phyloP scores from a whole-genome alignment of 176 grass and related monocot genomes.

The Juncus effusus region DNA sequence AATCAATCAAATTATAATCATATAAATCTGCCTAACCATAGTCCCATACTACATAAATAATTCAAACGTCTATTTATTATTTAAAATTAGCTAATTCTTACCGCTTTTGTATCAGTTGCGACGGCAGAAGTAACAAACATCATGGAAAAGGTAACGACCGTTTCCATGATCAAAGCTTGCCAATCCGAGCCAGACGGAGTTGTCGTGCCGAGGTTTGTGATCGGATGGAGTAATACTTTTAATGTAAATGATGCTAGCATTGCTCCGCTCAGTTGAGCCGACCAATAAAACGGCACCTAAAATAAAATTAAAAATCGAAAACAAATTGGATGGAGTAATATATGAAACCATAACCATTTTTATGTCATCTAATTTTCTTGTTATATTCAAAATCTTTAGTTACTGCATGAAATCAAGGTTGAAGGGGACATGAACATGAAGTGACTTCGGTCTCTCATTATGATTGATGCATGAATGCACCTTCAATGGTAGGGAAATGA shows the following conservation, averaged over 20 bases:
- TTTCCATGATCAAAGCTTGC: conserved; percentile 75
- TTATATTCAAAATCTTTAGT: too few relatives aligned
- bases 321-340: too few relatives aligned
- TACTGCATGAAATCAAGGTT: too few relatives aligned
- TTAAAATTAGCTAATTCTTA: conserved; percentile 16
- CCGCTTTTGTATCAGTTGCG: conserved; percentile 88
- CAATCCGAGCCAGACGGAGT: conserved; percentile 60
- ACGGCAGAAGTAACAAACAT: conserved; percentile 98
- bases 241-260: conserved; percentile 79
- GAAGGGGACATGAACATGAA: neutral
- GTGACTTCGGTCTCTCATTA: conserved; percentile 7
- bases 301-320: neutral
- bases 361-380: too few relatives aligned
- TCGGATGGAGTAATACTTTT: conserved; percentile 52
- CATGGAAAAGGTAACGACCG: conserved; percentile 92
- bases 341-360: too few relatives aligned
- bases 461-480: conserved; percentile 18
- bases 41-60: too few relatives aligned
- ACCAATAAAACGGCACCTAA: conserved; percentile 97
- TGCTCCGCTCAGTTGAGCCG: conserved; percentile 79
- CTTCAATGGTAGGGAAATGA: conserved; percentile 9
- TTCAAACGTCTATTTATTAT: neutral
- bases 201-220: conserved; percentile 65
- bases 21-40: too few relatives aligned
- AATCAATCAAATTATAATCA: neutral